Conservation (phyloP, 148 eudicot genomes). For the Chenopodium suecicum region DNA sequence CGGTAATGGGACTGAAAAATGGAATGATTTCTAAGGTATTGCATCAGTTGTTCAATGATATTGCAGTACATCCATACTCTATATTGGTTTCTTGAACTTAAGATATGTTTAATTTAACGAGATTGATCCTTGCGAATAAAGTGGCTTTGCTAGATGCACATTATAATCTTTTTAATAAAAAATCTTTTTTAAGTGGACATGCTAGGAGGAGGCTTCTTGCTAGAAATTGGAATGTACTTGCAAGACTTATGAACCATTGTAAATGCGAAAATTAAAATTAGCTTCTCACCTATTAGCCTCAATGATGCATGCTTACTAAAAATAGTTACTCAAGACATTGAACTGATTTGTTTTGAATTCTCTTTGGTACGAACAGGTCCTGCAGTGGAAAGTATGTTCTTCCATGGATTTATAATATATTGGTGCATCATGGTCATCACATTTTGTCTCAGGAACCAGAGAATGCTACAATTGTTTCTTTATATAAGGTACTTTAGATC, state of each 20-base stretch:
- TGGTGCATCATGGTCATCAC: constrained; percentile 63
- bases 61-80: background rate
- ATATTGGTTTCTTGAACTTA: background rate
- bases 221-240: background rate
- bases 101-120: background rate
- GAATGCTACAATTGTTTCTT: constrained; percentile 43
- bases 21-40: too few relatives aligned
- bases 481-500: constrained; percentile 58
- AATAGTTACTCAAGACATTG: background rate
- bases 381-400: constrained; percentile 58
- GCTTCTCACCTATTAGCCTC: background rate
- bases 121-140: too few relatives aligned
- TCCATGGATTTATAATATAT: constrained; percentile 78
- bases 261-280: background rate
- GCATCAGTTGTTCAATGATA: background rate
- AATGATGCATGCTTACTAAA: background rate
- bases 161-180: background rate
- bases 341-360: too few relatives aligned
- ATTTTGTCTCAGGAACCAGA: constrained; percentile 58
- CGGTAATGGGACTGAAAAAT: too few relatives aligned
- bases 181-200: background rate
- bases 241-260: background rate
- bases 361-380: constrained; percentile 46
- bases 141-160: background rate
- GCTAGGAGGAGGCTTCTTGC: background rate